Conservation (phyloP, 1,284 basidiomycete species). For the Wallemia mellicola region DNA sequence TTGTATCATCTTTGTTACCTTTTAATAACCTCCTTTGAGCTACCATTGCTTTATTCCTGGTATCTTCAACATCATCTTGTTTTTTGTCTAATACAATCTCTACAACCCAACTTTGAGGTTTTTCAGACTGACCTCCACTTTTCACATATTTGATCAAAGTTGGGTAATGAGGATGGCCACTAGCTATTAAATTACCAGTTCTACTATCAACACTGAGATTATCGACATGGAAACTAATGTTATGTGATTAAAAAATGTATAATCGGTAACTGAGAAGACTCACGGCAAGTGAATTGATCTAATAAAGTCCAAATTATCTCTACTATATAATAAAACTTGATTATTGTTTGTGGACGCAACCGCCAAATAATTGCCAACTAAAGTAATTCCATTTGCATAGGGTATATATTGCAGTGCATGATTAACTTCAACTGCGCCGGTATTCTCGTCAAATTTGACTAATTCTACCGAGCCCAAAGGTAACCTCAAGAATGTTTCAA, state of each 20-base stretch:
- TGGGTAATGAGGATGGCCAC: not conserved
- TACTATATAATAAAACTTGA: not conserved
- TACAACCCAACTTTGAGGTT: not conserved
- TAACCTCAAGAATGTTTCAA: not conserved
- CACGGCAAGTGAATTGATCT: not conserved
- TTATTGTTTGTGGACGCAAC: not conserved
- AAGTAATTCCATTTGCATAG: not conserved
- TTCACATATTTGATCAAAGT: not conserved
- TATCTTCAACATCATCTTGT: not conserved
- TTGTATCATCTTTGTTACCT: not conserved
- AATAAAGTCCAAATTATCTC: not conserved
- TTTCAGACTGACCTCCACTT: not conserved
- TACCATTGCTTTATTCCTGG: not conserved
- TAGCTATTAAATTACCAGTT: not conserved
- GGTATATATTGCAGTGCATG: not conserved
- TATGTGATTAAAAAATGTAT: not conserved
- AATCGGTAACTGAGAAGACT: not conserved
- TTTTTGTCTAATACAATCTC: not conserved
- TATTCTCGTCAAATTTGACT: not conserved
- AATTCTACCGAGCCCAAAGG: not conserved
- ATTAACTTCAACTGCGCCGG: not conserved
- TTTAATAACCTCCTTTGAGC: not conserved
- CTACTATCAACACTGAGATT: not conserved
- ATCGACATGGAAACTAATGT: not conserved
- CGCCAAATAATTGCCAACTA: not conserved